Base-by-base conservation (phyloP, 139 green algal genomes). In the Ulvella scutata region DNA sequence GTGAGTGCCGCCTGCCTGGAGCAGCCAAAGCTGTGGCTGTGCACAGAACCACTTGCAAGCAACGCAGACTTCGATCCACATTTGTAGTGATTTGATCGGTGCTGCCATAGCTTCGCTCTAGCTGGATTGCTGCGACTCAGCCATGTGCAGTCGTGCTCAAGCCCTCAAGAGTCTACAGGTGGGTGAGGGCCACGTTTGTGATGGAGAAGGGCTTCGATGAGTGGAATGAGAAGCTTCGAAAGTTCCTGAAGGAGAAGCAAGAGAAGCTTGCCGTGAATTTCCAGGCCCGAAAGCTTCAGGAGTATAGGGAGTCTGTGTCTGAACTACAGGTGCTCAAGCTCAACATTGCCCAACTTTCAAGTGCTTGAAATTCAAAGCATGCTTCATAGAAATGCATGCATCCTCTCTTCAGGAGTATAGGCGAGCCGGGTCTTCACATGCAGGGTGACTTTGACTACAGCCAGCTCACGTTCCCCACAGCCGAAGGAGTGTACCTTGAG, bases 361-460 rank as follows among this genome's bases (percentile, higher is more conserved):
- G n/a, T n/a, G n/a, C n/a, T n/a, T n/a, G n/a, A n/a, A n/a, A n/a
- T n/a, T n/a, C n/a, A n/a, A n/a, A n/a, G n/a, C n/a, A n/a, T n/a
- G n/a, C n/a, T n/a, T n/a, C n/a, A n/a, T n/a, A n/a, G n/a, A n/a
- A n/a, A n/a, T n/a, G n/a, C n/a, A n/a, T n/a, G n/a, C n/a, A n/a
- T n/a, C n/a, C n/a, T n/a, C n/a, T n/a, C n/a, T n/a, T n/a, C 51
- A 23, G 9, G 17, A 9, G 13, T 67, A 26, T 29, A 2, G 9
- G 13, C 31, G n/a, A 34, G 51, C 51, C 13, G 13, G 9, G 51
- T 0, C n/a, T 26, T 9, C 20, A 6, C 13, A 6, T 67, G 9
- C 51, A 67, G 51, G 51, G 51, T 6, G 51, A 67, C 51, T 67
- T 67, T 67, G 51, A 67, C 51, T 67, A 67, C 51, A 36, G n/a